Percentiles rank a stretch among this genome's conserved stretches.
Evolutionary conservation across 2,329 filamentous ascomycete genomes (phyloP).

Genomic region (Alternaria rosae): DNA sequence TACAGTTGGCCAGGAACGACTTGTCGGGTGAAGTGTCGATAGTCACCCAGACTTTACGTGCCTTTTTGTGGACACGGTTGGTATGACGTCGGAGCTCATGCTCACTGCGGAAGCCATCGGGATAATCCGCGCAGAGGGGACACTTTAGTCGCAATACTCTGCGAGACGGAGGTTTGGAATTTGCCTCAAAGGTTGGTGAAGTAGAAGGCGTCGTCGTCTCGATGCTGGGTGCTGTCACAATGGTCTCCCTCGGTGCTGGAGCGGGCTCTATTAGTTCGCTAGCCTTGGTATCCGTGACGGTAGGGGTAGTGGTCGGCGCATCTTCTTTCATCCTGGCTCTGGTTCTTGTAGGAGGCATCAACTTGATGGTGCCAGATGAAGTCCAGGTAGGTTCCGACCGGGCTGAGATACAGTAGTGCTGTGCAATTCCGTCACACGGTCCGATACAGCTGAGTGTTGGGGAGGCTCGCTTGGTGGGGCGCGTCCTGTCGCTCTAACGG

Average conservation of each 20-base stretch:
- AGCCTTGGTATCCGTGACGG: slow-evolving; percentile 28
- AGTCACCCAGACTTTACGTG: slow-evolving; percentile 70
- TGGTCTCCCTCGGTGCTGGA: slow-evolving; percentile 36
- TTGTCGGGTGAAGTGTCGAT: slow-evolving; percentile 66
- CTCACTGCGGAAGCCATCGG: slow-evolving; percentile 82
- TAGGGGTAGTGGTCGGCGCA: slow-evolving; percentile 30
- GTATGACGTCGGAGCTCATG: slow-evolving; percentile 69
- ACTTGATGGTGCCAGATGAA: slow-evolving; percentile 14
- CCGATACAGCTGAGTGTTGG: slow-evolving; percentile 27
- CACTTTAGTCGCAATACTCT: slow-evolving; percentile 59
- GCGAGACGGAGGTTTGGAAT: slow-evolving; percentile 41
- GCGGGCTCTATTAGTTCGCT: slow-evolving; percentile 35
- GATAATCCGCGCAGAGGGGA: slow-evolving; percentile 72
- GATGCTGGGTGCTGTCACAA: slow-evolving; percentile 37
- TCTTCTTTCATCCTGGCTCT: slow-evolving; percentile 47
- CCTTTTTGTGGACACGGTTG: slow-evolving; percentile 70
- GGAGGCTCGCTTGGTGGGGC: slow-evolving; percentile 41
- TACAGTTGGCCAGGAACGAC: slow-evolving; percentile 79
- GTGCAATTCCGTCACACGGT: slow-evolving; percentile 17
- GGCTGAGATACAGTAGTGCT: slow-evolving; percentile 20
- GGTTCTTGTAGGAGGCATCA: slow-evolving; percentile 46
- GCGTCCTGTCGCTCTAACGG: slow-evolving; percentile 34
- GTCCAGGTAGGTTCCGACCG: slow-evolving; percentile 14
- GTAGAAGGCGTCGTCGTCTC: slow-evolving; percentile 39
- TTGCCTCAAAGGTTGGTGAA: slow-evolving; percentile 41